Base-by-base conservation (phyloP, 352 stramenopile genomes). In the Phytopythium boreale region DNA sequence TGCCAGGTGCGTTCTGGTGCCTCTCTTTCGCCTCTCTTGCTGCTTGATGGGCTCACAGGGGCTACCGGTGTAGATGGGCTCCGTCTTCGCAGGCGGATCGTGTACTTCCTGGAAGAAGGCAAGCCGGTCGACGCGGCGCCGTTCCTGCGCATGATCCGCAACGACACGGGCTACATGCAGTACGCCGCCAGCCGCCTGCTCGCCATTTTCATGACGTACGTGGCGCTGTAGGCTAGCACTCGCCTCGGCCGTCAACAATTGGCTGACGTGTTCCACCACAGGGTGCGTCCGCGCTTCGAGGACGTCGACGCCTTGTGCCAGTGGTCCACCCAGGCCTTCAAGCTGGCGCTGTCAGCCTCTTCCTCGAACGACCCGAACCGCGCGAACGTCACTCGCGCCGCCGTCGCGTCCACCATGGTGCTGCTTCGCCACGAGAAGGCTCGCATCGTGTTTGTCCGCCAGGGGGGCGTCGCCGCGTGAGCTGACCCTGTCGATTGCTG, bases 391-490 rank as follows among this genome's bases (percentile, higher is more conserved):
- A 93, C 82, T 29, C 84, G 87, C 27, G 90, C 97, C 27, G 92
- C 88, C 2, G 89, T 98, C 41, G 83, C 95, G 49, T 89, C 93
- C 14, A 82, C 98, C 68, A 97, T 96, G 80, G 90, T 97, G 26
- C 70, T 98, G 46, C 86, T 98, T 67, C 85, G 92, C 41, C 84
- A 90, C 63, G 84, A 95, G 47, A 89, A 96, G 65, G 83, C 91
- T 19, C 89, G 94, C 60, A 74, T 91, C 49, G 74, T 97, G 52
- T 98, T 98, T 69, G 83, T 95, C 20, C 90, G 94, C 50, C 83
- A 90, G 46, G 89, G 90, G 46, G 95, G 95, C 51, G 89, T 99
- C 37, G 81, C 86, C 61, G 92, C 93, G 80, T 94, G 96, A 61
- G 80, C 24, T 26, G 49, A 14, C n/a, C n/a, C n/a, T n/a, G n/a